Percentiles rank a stretch among this genome's conserved stretches.
phyloP scores from a whole-genome alignment of 106 monocot genomes.

The Agapanthus africanus region DNA sequence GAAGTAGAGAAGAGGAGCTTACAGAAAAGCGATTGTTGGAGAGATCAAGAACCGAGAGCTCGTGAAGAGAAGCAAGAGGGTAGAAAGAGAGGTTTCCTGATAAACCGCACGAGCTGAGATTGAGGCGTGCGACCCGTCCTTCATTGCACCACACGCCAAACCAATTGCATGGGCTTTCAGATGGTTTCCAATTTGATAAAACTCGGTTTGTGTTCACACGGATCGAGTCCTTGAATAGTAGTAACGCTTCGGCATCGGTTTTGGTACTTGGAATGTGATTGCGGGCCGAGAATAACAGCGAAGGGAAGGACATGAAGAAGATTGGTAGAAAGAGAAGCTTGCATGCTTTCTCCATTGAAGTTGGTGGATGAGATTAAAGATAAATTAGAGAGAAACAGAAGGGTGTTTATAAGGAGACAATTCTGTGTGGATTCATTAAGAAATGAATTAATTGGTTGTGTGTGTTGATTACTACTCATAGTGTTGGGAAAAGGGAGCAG shows the following conservation, averaged over 20 bases:
- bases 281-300: conserved; percentile 9
- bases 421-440: neutral
- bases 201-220: conserved; percentile 32
- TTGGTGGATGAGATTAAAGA: neutral
- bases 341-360: conserved; percentile 20
- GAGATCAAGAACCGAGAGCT: conserved; percentile 49
- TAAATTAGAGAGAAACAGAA: conserved; percentile 3
- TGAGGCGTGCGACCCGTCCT: conserved; percentile 42
- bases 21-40: conserved; percentile 46
- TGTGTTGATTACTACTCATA: conserved; percentile 7
- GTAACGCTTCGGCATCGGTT: conserved; percentile 46
- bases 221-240: conserved; percentile 51
- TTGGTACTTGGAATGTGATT: conserved; percentile 16
- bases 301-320: conserved; percentile 20
- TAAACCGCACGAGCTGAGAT: conserved; percentile 39
- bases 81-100: conserved; percentile 37
- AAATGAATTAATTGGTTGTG: neutral
- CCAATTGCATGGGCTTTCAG: conserved; percentile 45
- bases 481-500: conserved; percentile 9
- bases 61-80: conserved; percentile 35
- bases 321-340: conserved; percentile 15
- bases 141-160: conserved; percentile 48
- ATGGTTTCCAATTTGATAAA: conserved; percentile 48
- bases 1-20: conserved; percentile 33
- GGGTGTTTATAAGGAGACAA: neutral